phyloP scores from a whole-genome alignment of 2,329 filamentous ascomycete species.

The Orbilia javanica region DNA sequence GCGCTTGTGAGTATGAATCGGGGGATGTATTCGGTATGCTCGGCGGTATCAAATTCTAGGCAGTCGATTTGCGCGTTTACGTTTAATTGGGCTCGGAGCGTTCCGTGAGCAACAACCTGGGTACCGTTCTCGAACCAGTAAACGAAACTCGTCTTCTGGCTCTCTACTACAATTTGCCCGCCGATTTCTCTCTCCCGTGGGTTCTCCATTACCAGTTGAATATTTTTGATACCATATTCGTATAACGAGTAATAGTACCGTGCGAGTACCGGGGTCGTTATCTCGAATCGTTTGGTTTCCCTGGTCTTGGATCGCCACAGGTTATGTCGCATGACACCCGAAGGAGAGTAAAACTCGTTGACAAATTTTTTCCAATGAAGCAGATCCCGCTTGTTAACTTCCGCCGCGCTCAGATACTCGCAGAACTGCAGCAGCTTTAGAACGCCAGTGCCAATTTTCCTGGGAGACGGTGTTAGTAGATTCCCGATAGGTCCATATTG shows the following conservation, averaged over 20 bases:
- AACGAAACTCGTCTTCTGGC: slow-evolving; percentile 80
- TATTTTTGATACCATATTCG: slow-evolving; percentile 83
- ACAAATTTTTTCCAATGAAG: slow-evolving; percentile 85
- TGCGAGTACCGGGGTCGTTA: slow-evolving; percentile 82
- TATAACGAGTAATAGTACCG: slow-evolving; percentile 93
- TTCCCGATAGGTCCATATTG: slow-evolving; percentile 61
- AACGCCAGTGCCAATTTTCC: slow-evolving; percentile 71
- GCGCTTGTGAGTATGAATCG: slow-evolving; percentile 71
- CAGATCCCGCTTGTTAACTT: slow-evolving; percentile 72
- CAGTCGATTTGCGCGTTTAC: slow-evolving; percentile 82
- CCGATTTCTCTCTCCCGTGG: slow-evolving; percentile 69
- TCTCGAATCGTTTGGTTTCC: slow-evolving; percentile 84
- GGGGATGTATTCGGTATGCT: slow-evolving; percentile 86
- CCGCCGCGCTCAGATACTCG: slow-evolving; percentile 73
- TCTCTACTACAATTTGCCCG: slow-evolving; percentile 75
- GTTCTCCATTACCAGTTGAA: slow-evolving; percentile 86
- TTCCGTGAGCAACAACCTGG: slow-evolving; percentile 82
- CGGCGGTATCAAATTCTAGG: slow-evolving; percentile 81
- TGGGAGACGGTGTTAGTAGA: slow-evolving; percentile 62
- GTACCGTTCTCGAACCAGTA: slow-evolving; percentile 85
- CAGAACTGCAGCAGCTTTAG: slow-evolving; percentile 74
- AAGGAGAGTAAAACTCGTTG: slow-evolving; percentile 80
- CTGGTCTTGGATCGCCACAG: slow-evolving; percentile 71
- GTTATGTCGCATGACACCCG: slow-evolving; percentile 81
- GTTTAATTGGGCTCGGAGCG: slow-evolving; percentile 83